Base-by-base conservation (phyloP, 345 rosid genomes). In the Turritis glabra region DNA sequence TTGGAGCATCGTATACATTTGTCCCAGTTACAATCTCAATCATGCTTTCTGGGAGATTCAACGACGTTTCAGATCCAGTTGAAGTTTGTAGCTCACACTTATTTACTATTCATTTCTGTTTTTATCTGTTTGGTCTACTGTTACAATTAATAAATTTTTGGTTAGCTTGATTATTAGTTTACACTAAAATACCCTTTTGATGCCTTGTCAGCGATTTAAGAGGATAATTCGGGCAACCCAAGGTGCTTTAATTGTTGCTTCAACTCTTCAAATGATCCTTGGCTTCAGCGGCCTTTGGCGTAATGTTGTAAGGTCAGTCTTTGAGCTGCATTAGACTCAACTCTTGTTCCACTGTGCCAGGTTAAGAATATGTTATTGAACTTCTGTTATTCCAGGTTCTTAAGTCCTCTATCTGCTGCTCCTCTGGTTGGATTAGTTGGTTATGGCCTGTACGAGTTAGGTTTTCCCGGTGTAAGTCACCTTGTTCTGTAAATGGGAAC, bases 261-360 rank as follows among this genome's bases (percentile, higher is more conserved):
- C 99, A 21, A 83, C 89, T 58, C 97, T 92, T 83, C 99, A 96
- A 79, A 96, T 96, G 67, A 92, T 92, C 57, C 89, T 96, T 27
- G 99, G 99, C 56, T 96, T 96, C 80, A 96, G 96, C 77, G 99
- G 99, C 58, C 96, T 96, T 62, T 96, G 98, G 99, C 97, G 96
- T 62, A 89, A 88, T 74, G 98, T 96, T 59, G 44, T 91, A 25
- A 88, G 94, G 99, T 95, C 54, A 43, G 85, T 73, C 72, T 64
- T 53, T 50, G 63, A 57, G 51, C 48, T 44, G 12, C 53, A 25
- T 50, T 26, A 47, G 29, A 55, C 72, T 55, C 63, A 18, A 59
- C 32, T 53, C 26, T 52, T 54, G 56, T n/a, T 59, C 32, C 47
- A 48, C 5, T 67, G 48, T 12, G 5, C 58, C n/a, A n/a, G 25